Conservation (phyloP, 768 basidiomycete genomes). For the Amanita rimosa region DNA sequence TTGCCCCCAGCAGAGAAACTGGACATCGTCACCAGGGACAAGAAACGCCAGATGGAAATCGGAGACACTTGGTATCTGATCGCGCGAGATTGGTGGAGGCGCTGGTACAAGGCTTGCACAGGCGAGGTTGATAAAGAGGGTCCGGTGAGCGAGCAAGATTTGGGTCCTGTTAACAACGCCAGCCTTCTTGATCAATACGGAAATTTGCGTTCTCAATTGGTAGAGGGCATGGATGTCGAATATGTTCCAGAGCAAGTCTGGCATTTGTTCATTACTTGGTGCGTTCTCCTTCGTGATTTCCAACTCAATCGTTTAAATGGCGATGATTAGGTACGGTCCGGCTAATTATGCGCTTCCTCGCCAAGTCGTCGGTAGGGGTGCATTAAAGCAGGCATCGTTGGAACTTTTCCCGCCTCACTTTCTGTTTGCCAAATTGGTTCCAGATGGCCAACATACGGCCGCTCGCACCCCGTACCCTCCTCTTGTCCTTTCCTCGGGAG, state of each 20-base stretch:
- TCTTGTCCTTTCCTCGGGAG: slow-evolving; percentile 39
- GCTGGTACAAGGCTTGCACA: slow-evolving; percentile 64
- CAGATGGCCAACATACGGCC: slow-evolving; percentile 10
- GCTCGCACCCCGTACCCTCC: slow-evolving; percentile 17
- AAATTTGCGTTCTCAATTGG: slow-evolving; percentile 29
- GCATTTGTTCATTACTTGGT: slow-evolving; percentile 62
- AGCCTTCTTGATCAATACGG: slow-evolving; percentile 46
- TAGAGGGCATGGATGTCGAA: slow-evolving; percentile 63
- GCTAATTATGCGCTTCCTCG: slow-evolving; percentile 48
- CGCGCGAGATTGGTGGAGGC: slow-evolving; percentile 57
- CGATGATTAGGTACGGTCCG: slow-evolving; percentile 55
- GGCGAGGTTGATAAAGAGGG: slow-evolving; percentile 64
- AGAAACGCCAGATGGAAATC: slow-evolving; percentile 36
- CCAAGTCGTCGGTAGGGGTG: slow-evolving; percentile 52
- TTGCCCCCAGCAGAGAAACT: slow-evolving; percentile 35
- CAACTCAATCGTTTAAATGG: slow-evolving; percentile 1
- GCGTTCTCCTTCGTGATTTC: slow-evolving; percentile 16
- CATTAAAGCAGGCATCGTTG: slow-evolving; percentile 36
- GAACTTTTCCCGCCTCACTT: slow-evolving; percentile 67
- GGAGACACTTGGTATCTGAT: slow-evolving; percentile 79
- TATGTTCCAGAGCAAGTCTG: slow-evolving; percentile 67
- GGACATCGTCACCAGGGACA: slow-evolving; percentile 34
- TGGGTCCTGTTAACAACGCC: slow-evolving; percentile 72
- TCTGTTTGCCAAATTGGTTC: slow-evolving; percentile 39
- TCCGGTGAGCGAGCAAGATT: slow-evolving; percentile 42